These are phyloP conservation scores for Hypoxylon sp. DNA, from an alignment of 2,329 filamentous ascomycete species.

Conservation along the genomic window DNA sequence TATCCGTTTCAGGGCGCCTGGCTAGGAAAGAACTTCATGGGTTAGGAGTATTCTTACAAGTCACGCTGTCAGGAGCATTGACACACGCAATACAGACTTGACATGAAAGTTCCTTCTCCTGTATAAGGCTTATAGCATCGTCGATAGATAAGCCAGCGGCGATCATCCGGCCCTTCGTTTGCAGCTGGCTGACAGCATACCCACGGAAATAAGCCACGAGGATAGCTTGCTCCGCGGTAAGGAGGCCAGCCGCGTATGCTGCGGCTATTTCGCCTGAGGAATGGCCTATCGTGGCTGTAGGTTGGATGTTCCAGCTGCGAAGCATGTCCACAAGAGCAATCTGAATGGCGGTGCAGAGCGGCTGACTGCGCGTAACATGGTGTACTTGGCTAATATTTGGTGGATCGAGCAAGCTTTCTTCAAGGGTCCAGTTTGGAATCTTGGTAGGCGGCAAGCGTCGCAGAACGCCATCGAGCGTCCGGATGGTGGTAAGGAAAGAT, in stretches of 20 bases:
- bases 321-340: constrained; percentile 23
- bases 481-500: not conserved
- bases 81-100: constrained; percentile 36
- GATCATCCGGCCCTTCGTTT: not conserved
- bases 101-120: not conserved
- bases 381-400: not conserved
- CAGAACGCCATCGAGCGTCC: not conserved
- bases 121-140: not conserved
- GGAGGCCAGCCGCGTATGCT: constrained; percentile 55
- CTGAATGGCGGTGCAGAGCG: not conserved
- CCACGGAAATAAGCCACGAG: constrained; percentile 43
- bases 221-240: constrained; percentile 40
- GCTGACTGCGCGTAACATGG: not conserved
- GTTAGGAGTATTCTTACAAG: not conserved
- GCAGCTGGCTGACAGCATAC: not conserved
- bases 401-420: not conserved
- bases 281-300: constrained; percentile 42
- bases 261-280: constrained; percentile 58
- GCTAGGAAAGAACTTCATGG: no score
- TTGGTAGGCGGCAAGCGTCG: not conserved
- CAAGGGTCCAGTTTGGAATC: not conserved
- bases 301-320: constrained; percentile 25
- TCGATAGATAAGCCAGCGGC: no score
- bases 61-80: constrained; percentile 42
- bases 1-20: not conserved